Conservation (phyloP, 2,329 filamentous ascomycete genomes). For the Neonectria neomacrospora region DNA sequence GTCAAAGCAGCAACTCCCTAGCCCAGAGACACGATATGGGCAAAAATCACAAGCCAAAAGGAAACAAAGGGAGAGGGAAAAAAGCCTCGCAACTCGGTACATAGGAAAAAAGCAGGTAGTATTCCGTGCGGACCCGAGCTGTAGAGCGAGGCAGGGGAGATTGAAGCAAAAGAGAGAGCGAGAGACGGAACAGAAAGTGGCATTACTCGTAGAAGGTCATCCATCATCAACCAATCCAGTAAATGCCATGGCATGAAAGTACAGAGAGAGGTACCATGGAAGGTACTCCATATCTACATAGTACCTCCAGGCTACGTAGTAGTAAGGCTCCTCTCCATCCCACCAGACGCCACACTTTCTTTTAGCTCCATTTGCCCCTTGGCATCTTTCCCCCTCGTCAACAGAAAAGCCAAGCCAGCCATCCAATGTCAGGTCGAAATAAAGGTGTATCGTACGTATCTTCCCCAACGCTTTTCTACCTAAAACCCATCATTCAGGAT, state of each 20-base stretch:
- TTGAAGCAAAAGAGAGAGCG: too few relatives aligned
- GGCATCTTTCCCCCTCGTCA: conserved; percentile 7
- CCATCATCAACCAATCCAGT: background rate
- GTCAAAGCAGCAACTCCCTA: background rate
- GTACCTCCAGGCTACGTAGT: too few relatives aligned
- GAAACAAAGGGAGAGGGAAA: background rate
- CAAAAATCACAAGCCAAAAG: background rate
- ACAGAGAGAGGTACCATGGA: too few relatives aligned
- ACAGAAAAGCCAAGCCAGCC: background rate
- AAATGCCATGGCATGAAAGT: background rate
- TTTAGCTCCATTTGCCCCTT: conserved; percentile 23
- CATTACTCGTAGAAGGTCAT: too few relatives aligned
- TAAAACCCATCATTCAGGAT: background rate
- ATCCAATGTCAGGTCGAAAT: too few relatives aligned
- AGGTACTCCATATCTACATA: too few relatives aligned
- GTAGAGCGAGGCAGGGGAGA: too few relatives aligned
- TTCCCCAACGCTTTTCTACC: conserved; percentile 18
- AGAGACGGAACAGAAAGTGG: too few relatives aligned
- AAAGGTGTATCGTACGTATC: background rate
- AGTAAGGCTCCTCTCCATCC: background rate
- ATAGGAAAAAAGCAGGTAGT: too few relatives aligned
- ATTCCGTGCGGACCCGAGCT: too few relatives aligned
- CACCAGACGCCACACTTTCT: conserved; percentile 41
- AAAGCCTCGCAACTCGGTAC: background rate
- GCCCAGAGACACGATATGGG: too few relatives aligned